Evolutionary conservation across 345 rosid species (phyloP), one percentile per base, ranked within the genome.

Genomic region (Odontarrhena argentea): DNA sequence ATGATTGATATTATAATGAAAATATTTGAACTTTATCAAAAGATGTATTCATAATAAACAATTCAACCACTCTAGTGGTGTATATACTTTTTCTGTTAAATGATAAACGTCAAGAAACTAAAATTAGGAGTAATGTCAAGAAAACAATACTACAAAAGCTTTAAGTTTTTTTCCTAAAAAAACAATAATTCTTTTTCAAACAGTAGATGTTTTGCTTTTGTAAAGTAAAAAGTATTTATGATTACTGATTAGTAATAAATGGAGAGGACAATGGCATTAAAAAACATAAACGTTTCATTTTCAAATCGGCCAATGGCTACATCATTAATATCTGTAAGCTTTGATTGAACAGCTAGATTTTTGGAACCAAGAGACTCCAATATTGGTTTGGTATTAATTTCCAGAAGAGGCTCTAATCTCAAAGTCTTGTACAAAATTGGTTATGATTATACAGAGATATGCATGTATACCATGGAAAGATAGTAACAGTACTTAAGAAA

Each of bases 281-380:
- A 48, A 34, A 48, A 7, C 14, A 18, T 46, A 45, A 55, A 44
- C 13, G 36, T 44, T 69, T 43, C 57, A 50, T 9, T 18, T 9
- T 18, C 38, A 41, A 13, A 49, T 49, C 60, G 75, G 63, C 26
- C 43, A 70, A 70, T 63, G 57, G 63, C 26, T 69, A 43, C 74
- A 60, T 60, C 67, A 32, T 51, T 22, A 22, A 60, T 51, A 6
- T 32, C 67, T 60, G 38, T 67, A 45, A 70, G 48, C 69, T 71
- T 71, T 28, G 18, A 71, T 49, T 25, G 57, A 50, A 57, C 71
- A 65, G 70, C 76, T 72, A 65, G 70, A 57, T 26, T 57, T 50
- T 56, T 47, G 15, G 36, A 45, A 54, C 58, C 3, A 25, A 36
- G 43, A 54, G 62, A 42, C 51, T 41, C 2, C 41, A 0, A 25